Evolutionary conservation across 2,329 filamentous ascomycete genomes (phyloP).

Genomic region (Sarocladium strictum): DNA sequence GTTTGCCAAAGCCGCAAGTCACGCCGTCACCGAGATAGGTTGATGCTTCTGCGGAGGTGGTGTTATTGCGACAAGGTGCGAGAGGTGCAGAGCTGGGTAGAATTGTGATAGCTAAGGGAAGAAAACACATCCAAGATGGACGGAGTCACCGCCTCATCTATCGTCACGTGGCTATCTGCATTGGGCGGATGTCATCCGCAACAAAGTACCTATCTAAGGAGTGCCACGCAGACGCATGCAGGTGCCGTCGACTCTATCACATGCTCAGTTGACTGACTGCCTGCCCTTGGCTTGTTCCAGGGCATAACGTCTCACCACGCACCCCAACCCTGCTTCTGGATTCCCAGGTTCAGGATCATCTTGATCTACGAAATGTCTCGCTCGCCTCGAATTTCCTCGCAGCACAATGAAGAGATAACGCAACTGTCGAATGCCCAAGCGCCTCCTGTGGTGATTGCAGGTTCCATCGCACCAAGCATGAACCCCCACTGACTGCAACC

Average conservation of each 20-base stretch:
- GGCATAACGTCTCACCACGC: not conserved
- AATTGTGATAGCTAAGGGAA: too few species aligned
- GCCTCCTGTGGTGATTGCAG: constrained; percentile 1
- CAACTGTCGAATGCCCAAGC: not conserved
- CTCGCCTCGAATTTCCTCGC: not conserved
- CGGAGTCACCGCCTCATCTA: too few species aligned
- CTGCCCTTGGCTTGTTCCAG: too few species aligned
- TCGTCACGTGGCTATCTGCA: too few species aligned
- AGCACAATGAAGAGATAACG: not conserved
- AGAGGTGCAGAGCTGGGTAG: too few species aligned
- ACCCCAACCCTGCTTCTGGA: not conserved
- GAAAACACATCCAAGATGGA: too few species aligned
- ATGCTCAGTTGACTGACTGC: not conserved
- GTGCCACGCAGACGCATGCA: too few species aligned
- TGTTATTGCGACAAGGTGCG: not conserved
- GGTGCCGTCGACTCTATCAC: not conserved
- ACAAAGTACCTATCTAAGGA: too few species aligned
- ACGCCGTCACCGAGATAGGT: not conserved
- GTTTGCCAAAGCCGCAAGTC: not conserved
- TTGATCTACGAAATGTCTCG: not conserved
- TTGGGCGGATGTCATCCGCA: too few species aligned
- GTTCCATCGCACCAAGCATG: not conserved
- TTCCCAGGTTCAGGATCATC: not conserved
- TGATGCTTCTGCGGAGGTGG: not conserved
- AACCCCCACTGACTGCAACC: not conserved